Conservation (phyloP, 148 eudicot genomes). For the Chenopodium formosanum region DNA sequence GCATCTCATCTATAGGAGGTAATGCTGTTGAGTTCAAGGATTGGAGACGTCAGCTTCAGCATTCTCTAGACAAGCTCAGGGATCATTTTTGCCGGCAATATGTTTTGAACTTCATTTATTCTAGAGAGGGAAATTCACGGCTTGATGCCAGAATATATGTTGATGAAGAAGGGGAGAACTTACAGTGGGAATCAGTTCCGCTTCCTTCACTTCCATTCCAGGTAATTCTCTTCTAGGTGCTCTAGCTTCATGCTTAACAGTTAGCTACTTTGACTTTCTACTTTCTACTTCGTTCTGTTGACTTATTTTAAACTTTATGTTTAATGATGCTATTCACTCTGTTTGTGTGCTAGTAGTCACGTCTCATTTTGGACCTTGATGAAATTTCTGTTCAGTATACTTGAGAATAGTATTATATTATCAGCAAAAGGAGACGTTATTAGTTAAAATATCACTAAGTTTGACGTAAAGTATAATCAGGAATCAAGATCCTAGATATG, state of each 20-base stretch:
- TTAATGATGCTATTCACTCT: neutral
- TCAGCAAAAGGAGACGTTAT: too few relatives aligned
- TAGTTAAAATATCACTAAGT: too few relatives aligned
- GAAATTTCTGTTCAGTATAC: too few relatives aligned
- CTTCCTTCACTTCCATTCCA: constrained; percentile 97
- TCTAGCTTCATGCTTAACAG: neutral
- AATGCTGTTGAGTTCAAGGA: constrained; percentile 73
- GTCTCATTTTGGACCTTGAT: too few relatives aligned
- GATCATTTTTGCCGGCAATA: constrained; percentile 95
- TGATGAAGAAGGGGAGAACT: constrained; percentile 62
- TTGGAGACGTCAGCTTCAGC: constrained; percentile 93
- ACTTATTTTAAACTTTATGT: constrained; percentile 1
- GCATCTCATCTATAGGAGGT: constrained; percentile 36
- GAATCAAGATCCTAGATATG: too few relatives aligned
- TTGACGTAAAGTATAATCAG: too few relatives aligned
- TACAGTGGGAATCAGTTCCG: constrained; percentile 61
- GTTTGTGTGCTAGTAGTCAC: too few relatives aligned
- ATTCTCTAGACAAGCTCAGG: constrained; percentile 86
- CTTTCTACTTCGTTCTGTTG: neutral
- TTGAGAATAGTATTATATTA: too few relatives aligned
- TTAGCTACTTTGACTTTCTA: neutral
- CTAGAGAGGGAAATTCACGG: constrained; percentile 83
- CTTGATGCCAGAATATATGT: constrained; percentile 85
- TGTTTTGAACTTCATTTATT: constrained; percentile 82
- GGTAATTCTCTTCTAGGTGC: constrained; percentile 38